A percentile compares a stretch with the other conserved stretches of the same genome.
phyloP scores from a whole-genome alignment of 148 eudicot genomes.

The Heliosperma pusillum region DNA sequence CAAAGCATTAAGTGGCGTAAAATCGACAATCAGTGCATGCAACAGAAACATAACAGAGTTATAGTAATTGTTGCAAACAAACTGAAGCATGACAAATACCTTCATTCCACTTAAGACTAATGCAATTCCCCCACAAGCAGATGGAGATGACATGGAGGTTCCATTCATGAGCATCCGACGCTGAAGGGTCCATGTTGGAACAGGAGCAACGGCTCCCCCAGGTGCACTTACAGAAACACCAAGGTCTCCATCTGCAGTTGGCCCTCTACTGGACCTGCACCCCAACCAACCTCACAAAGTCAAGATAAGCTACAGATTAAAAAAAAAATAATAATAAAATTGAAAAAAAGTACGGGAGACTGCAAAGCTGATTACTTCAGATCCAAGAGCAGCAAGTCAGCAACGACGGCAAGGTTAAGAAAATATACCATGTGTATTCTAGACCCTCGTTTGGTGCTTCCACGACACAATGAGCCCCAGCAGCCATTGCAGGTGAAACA shows the following conservation, averaged over 20 bases:
- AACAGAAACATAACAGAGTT: background rate
- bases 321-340: too few relatives aligned
- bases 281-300: slow-evolving; percentile 13
- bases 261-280: slow-evolving; percentile 99
- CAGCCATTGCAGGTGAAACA: slow-evolving; percentile 99
- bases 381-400: background rate
- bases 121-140: slow-evolving; percentile 95
- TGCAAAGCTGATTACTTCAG: background rate
- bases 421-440: slow-evolving; percentile 86
- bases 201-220: slow-evolving; percentile 99
- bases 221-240: slow-evolving; percentile 95
- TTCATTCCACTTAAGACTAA: slow-evolving; percentile 91
- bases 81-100: slow-evolving; percentile 41
- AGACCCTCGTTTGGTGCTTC: slow-evolving; percentile 89
- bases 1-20: background rate
- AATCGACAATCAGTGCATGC: background rate
- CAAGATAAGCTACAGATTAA: background rate
- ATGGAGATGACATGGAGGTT: slow-evolving; percentile 98
- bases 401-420: background rate
- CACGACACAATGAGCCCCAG: slow-evolving; percentile 85
- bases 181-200: slow-evolving; percentile 98
- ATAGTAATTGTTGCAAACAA: slow-evolving; percentile 12
- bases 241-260: slow-evolving; percentile 93
- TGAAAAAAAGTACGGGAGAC: background rate
- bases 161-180: slow-evolving; percentile 97